Evolutionary conservation across 2,329 filamentous ascomycete genomes (phyloP), one percentile per base, ranked within the genome.

Genomic region (Fusarium continuum): DNA sequence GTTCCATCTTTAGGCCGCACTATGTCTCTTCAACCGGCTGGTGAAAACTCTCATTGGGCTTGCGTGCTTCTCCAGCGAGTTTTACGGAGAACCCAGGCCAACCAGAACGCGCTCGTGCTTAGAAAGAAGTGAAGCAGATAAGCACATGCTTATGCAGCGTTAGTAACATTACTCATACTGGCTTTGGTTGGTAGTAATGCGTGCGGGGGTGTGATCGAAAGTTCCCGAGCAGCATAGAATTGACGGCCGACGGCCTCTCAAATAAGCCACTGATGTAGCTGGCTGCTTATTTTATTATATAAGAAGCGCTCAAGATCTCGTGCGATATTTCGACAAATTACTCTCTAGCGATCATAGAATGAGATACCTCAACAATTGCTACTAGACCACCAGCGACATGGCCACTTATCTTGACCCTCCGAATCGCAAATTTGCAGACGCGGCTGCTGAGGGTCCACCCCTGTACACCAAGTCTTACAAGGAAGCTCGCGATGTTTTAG

Each of bases 381-480:
- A n/a, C n/a, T n/a, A n/a, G n/a, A n/a, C 4, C 3, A 9, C 38
- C 4, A 22, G 11, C 13, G 6, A 28, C 2, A 64, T 64, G 60
- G 10, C 34, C 10, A 43, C 38, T 31, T 64, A 64, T 13, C 46
- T 64, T 8, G 60, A 64, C 23, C 60, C 60, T 1, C 23, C 34
- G 6, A 64, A 41, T 4, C 53, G 38, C 28, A 44, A 53, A 4
- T 64, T 64, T 4, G 59, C 59, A 3, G 39, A 64, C 2, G 53
- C 41, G 3, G 53, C 16, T 1, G 53, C 53, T 3, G 11, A 41
- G 9, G 59, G 53, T 2, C 47, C 48, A 5, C 60, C 60, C 1
- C 16, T 64, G 1, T 64, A 64, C 28, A 63, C 60, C 7, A 64
- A 59, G 17, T 43, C 47, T 5, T 64, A 55, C 9, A 25, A 54